Evolutionary conservation across 768 basidiomycete genomes (phyloP).

Genomic region (Serpula lacrymans): DNA sequence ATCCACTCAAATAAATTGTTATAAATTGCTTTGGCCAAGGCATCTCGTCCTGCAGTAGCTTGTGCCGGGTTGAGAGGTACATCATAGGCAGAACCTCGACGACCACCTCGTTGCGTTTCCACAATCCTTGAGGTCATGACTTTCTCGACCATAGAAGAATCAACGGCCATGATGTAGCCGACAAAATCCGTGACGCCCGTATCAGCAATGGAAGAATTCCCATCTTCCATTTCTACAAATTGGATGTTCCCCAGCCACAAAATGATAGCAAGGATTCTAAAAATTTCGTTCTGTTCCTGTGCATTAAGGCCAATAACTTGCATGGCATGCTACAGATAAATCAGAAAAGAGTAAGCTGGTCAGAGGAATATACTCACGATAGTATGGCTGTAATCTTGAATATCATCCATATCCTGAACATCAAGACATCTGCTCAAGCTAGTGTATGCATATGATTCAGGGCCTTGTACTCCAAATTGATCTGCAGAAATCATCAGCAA

Average conservation of each 20-base stretch:
- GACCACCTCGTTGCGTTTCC: conserved; percentile 91
- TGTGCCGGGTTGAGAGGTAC: conserved; percentile 94
- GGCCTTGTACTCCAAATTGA: conserved; percentile 91
- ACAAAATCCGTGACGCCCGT: conserved; percentile 92
- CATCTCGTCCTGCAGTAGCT: conserved; percentile 84
- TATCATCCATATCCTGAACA: conserved; percentile 89
- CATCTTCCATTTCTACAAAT: conserved; percentile 84
- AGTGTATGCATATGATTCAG: conserved; percentile 93
- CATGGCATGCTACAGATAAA: conserved; percentile 76
- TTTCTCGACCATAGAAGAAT: conserved; percentile 76
- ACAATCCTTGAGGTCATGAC: conserved; percentile 80
- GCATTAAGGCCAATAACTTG: conserved; percentile 81
- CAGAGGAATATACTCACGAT: conserved; percentile 49
- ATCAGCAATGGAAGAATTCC: conserved; percentile 80
- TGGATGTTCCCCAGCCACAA: conserved; percentile 97
- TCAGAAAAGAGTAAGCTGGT: conserved; percentile 6
- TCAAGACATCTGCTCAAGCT: conserved; percentile 89
- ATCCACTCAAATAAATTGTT: conserved; percentile 99
- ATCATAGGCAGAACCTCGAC: conserved; percentile 94
- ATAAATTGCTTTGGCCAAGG: conserved; percentile 93
- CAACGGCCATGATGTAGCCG: conserved; percentile 90
- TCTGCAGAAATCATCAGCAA: conserved; percentile 46
- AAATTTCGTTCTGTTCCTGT: conserved; percentile 88
- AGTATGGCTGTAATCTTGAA: conserved; percentile 83
- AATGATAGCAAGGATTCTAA: conserved; percentile 86